phyloP scores from a whole-genome alignment of 495 filamentous ascomycete genomes.

The Xylaria cubensis region DNA sequence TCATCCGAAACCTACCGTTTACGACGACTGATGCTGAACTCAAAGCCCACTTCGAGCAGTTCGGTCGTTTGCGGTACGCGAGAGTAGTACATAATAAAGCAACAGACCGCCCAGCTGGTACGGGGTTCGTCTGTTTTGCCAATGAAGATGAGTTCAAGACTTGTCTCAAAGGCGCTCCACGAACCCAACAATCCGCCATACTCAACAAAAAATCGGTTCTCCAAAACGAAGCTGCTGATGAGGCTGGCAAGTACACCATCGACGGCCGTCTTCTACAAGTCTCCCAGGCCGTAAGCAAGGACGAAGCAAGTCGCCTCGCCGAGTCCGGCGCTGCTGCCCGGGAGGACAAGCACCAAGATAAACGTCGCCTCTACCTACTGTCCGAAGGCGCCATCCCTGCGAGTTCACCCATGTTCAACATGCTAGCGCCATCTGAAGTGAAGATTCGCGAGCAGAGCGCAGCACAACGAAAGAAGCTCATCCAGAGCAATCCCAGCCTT shows the following conservation, averaged over 20 bases:
- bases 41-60: slow-evolving; percentile 80
- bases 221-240: slow-evolving; percentile 79
- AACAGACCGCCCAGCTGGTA: slow-evolving; percentile 86
- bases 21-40: slow-evolving; percentile 78
- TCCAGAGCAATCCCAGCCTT: slow-evolving; percentile 87
- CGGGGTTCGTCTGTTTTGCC: slow-evolving; percentile 94
- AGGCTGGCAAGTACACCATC: slow-evolving; percentile 81
- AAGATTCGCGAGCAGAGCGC: slow-evolving; percentile 86
- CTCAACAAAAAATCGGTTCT: slow-evolving; percentile 76
- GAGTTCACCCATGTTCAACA: slow-evolving; percentile 73
- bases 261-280: slow-evolving; percentile 88
- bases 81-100: slow-evolving; percentile 84
- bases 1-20: slow-evolving; percentile 95
- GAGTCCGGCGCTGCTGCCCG: slow-evolving; percentile 69
- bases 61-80: slow-evolving; percentile 86
- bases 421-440: slow-evolving; percentile 79
- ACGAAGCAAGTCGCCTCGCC: slow-evolving; percentile 75
- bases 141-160: slow-evolving; percentile 70
- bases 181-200: slow-evolving; percentile 50
- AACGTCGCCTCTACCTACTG: slow-evolving; percentile 88
- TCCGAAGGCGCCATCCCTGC: slow-evolving; percentile 81
- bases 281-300: slow-evolving; percentile 80
- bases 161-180: slow-evolving; percentile 78
- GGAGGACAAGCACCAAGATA: slow-evolving; percentile 80
- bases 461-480: slow-evolving; percentile 86